Percentiles rank a stretch among this genome's conserved stretches.
Conservation (phyloP, 169 alveolate genomes). For the Eimeria necatrix region DNA sequence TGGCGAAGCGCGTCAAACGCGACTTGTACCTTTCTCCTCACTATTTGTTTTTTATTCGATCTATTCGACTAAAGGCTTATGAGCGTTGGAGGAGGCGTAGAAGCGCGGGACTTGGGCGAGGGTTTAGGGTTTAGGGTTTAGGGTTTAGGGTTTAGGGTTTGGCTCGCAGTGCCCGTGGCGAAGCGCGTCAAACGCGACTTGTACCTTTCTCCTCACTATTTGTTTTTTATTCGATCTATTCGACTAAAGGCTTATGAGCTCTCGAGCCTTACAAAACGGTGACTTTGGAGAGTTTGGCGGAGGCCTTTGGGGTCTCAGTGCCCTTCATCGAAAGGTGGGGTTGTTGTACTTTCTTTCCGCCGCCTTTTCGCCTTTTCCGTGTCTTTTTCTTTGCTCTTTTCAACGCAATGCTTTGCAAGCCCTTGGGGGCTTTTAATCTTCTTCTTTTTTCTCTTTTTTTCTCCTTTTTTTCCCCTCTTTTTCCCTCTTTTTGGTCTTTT, state of each 20-base stretch:
- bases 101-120: too few species aligned
- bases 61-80: constrained; percentile 90
- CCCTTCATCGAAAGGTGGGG: constrained; percentile 93
- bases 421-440: background rate
- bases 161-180: constrained; percentile 69
- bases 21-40: constrained; percentile 60
- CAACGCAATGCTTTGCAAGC: background rate
- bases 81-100: too few species aligned
- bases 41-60: constrained; percentile 54
- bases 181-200: constrained; percentile 33
- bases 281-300: constrained; percentile 96
- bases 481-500: too few species aligned
- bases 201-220: constrained; percentile 52
- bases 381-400: background rate
- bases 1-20: background rate
- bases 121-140: too few species aligned
- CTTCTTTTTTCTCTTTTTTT: too few species aligned
- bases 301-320: constrained; percentile 95
- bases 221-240: constrained; percentile 54
- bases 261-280: constrained; percentile 97
- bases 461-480: too few species aligned
- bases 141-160: too few species aligned
- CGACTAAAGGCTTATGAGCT: constrained; percentile 92
- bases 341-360: background rate
- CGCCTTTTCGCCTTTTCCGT: background rate